Evolutionary conservation across 352 stramenopile genomes (phyloP).

Genomic region (Pythium brachiatum): DNA sequence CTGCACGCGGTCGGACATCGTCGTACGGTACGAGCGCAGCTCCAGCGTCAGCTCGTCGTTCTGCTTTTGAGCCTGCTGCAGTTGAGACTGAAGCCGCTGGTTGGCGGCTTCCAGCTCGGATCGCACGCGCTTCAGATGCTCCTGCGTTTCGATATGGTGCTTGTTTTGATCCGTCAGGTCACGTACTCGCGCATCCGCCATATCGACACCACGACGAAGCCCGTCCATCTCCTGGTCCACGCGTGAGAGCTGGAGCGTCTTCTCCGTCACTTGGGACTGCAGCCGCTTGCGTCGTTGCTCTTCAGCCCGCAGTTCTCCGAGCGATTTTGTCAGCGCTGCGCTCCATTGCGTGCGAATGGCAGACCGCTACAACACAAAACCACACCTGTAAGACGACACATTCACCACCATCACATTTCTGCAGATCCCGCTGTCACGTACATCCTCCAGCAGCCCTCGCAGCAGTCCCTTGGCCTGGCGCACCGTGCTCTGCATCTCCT

Average conservation of each 20-base stretch:
- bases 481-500: constrained; percentile 57
- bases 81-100: constrained; percentile 45
- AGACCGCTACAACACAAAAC: neutral
- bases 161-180: constrained; percentile 19
- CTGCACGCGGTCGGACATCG: constrained; percentile 43
- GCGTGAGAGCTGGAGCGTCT: constrained; percentile 13
- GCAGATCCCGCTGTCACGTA: neutral
- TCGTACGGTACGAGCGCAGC: constrained; percentile 48
- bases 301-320: neutral
- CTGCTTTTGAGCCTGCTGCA: constrained; percentile 48
- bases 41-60: constrained; percentile 62
- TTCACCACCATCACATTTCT: neutral
- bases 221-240: constrained; percentile 36
- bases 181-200: constrained; percentile 4
- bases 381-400: neutral
- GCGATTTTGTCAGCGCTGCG: neutral
- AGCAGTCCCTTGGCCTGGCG: constrained; percentile 52
- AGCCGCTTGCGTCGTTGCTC: constrained; percentile 6
- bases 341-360: neutral
- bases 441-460: constrained; percentile 36
- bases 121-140: constrained; percentile 21
- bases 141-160: constrained; percentile 35
- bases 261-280: constrained; percentile 10
- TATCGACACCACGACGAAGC: constrained; percentile 22
- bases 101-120: constrained; percentile 28